phyloP scores from a whole-genome alignment of 2,329 filamentous ascomycete species.

The Fusarium chaquense region DNA sequence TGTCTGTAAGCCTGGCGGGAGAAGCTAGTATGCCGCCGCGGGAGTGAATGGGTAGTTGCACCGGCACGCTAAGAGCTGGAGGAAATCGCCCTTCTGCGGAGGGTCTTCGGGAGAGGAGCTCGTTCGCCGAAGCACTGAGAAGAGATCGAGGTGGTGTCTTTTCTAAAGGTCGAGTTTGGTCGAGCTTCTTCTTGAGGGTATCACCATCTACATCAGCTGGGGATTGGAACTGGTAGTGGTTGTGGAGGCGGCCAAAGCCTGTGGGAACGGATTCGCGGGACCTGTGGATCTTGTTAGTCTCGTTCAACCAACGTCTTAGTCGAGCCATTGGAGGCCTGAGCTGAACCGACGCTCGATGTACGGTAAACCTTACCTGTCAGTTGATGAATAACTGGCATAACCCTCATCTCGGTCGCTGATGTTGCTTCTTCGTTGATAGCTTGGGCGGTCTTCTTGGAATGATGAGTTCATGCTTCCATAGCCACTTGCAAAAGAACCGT shows the following conservation, averaged over 20 bases:
- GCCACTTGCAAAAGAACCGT: constrained; percentile 52
- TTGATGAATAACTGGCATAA: constrained; percentile 58
- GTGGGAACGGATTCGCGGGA: constrained; percentile 57
- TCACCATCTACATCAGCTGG: constrained; percentile 62
- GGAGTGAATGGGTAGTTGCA: constrained; percentile 59
- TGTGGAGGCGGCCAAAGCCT: constrained; percentile 64
- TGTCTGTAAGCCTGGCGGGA: constrained; percentile 59
- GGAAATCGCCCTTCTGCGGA: constrained; percentile 57
- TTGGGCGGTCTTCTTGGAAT: constrained; percentile 52
- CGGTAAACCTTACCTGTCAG: constrained; percentile 51
- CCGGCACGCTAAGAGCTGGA: constrained; percentile 56
- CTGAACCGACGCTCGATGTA: constrained; percentile 3
- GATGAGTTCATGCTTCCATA: constrained; percentile 58
- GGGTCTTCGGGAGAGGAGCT: constrained; percentile 53
- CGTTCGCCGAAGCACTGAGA: constrained; percentile 58
- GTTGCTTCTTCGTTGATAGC: constrained; percentile 51
- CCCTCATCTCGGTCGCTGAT: constrained; percentile 56
- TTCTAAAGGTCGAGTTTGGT: constrained; percentile 60
- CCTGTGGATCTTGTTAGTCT: constrained; percentile 46
- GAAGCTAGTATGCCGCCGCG: constrained; percentile 58
- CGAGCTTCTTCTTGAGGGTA: constrained; percentile 67
- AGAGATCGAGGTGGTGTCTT: constrained; percentile 60
- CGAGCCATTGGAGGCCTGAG: constrained; percentile 3
- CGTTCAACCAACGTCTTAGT: not conserved
- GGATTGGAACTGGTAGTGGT: constrained; percentile 61